These are phyloP conservation scores for Dothidotthia symphoricarpi DNA, from an alignment of 2,329 filamentous ascomycete genomes.

Conservation along the genomic window DNA sequence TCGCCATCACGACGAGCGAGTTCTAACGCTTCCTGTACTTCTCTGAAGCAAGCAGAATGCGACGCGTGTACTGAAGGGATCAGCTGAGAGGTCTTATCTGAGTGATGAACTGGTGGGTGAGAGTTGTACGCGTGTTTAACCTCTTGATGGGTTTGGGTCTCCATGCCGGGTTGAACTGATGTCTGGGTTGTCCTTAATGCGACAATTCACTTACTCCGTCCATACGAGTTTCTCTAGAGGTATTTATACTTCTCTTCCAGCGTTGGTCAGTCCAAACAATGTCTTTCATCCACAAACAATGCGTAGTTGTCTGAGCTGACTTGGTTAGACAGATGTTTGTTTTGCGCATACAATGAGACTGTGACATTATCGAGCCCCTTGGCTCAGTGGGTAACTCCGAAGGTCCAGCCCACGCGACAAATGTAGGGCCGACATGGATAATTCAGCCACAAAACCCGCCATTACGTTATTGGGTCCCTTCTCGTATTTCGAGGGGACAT, in stretches of 20 bases:
- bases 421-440: too few species aligned
- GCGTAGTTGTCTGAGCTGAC: neutral
- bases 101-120: conserved; percentile 14
- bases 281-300: conserved; percentile 7
- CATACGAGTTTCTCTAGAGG: neutral
- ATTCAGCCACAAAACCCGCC: too few species aligned
- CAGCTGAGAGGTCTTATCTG: conserved; percentile 14
- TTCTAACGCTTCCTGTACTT: too few species aligned
- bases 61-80: conserved; percentile 7
- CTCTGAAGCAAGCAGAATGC: too few species aligned
- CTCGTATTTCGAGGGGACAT: too few species aligned
- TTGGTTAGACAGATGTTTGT: conserved; percentile 1
- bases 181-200: neutral
- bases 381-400: too few species aligned
- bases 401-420: too few species aligned
- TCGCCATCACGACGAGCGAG: conserved; percentile 5
- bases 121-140: conserved; percentile 23
- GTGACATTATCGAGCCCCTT: too few species aligned
- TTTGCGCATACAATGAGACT: neutral
- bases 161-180: conserved; percentile 5
- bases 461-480: too few species aligned
- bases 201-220: neutral
- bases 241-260: neutral
- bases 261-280: conserved; percentile 5
- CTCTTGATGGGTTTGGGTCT: conserved; percentile 14